These are phyloP conservation scores for Heterobasidion annosum DNA, from an alignment of 1,284 basidiomycete genomes.

Conservation along the genomic window DNA sequence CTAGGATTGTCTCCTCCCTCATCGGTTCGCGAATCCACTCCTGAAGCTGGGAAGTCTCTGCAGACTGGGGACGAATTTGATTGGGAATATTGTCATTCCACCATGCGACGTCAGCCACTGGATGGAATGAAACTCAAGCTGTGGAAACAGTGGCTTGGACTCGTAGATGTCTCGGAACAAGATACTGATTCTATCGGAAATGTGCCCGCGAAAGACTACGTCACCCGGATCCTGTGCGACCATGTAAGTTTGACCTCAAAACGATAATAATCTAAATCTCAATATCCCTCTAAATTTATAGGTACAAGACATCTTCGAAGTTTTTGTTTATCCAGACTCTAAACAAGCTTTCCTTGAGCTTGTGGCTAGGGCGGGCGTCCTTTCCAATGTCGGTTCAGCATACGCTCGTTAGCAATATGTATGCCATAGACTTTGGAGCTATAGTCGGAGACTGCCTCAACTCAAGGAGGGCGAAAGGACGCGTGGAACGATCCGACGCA, in stretches of 20 bases:
- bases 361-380: too few relatives aligned
- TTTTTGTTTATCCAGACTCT: conserved; percentile 66
- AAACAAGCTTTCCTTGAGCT: too few relatives aligned
- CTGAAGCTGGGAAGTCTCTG: conserved; percentile 5
- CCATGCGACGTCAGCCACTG: conserved; percentile 42
- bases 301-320: conserved; percentile 44
- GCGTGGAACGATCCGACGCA: too few relatives aligned
- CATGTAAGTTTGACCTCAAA: conserved; percentile 39
- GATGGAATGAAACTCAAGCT: conserved; percentile 67
- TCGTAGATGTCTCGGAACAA: background rate
- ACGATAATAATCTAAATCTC: background rate
- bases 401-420: too few relatives aligned
- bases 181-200: conserved; percentile 2
- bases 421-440: too few relatives aligned
- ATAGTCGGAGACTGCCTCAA: too few relatives aligned
- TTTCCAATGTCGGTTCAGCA: too few relatives aligned
- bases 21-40: background rate
- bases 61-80: conserved; percentile 37
- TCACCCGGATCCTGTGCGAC: conserved; percentile 40
- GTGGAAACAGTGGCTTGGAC: conserved; percentile 54
- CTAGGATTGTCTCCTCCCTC: conserved; percentile 1
- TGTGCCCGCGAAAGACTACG: conserved; percentile 28
- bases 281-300: conserved; percentile 17
- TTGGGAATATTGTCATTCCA: conserved; percentile 49
- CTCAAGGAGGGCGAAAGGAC: too few relatives aligned